These are phyloP conservation scores for Bauhinia variegata DNA, from an alignment of 306 rosid species.

Conservation along the genomic window DNA sequence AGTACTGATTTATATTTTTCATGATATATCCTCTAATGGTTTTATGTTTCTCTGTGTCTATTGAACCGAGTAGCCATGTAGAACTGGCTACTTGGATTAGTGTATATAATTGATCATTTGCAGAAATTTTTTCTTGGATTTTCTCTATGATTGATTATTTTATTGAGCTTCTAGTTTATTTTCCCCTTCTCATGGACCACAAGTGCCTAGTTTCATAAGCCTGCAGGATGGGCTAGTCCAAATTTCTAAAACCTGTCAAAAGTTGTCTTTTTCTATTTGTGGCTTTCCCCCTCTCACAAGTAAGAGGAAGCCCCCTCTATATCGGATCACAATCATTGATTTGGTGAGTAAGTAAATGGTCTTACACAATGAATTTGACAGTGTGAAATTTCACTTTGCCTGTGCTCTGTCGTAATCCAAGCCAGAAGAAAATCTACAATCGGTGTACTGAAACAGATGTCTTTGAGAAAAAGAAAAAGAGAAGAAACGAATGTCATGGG, in stretches of 20 bases:
- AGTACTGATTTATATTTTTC: not conserved
- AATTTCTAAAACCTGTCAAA: conserved; percentile 14
- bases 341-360: not conserved
- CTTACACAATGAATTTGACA: not conserved
- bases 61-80: not conserved
- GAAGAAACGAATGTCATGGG: conserved; percentile 15
- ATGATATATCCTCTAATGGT: no score
- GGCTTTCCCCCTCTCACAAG: not conserved
- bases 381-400: not conserved
- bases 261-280: not conserved
- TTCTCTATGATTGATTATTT: conserved; percentile 3
- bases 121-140: not conserved
- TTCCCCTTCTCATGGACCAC: no score
- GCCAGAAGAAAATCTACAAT: not conserved
- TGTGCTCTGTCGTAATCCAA: not conserved
- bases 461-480: no score
- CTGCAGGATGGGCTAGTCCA: no score
- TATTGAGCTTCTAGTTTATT: not conserved
- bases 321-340: conserved; percentile 11
- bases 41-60: no score
- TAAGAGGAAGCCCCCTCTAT: conserved; percentile 3
- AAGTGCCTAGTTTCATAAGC: no score
- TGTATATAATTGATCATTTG: no score
- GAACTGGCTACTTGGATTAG: conserved; percentile 1
- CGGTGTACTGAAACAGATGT: conserved; percentile 13